A percentile compares a stretch with the other conserved stretches of the same genome.
Evolutionary conservation across 2,329 filamentous ascomycete genomes (phyloP).

Genomic region (Alternaria longipes): DNA sequence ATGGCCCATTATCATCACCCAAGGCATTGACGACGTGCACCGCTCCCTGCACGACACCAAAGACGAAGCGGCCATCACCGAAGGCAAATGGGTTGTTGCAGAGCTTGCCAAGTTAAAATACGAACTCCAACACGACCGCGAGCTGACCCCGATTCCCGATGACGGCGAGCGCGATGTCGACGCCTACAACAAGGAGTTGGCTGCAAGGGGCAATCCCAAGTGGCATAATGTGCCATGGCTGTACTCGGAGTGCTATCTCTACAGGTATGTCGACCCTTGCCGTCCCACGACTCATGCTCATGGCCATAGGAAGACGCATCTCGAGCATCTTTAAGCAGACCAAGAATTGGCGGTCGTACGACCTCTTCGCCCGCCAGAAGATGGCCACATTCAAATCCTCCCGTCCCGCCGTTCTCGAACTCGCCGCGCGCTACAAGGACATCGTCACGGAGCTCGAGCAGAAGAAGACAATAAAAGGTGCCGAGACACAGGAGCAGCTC

Average conservation of each 20-base stretch:
- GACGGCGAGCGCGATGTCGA: slow-evolving; percentile 80
- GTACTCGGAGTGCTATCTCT: slow-evolving; percentile 93
- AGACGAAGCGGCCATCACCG: slow-evolving; percentile 71
- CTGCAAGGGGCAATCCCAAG: slow-evolving; percentile 73
- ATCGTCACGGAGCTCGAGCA: slow-evolving; percentile 72
- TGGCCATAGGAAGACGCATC: slow-evolving; percentile 70
- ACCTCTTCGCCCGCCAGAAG: slow-evolving; percentile 90
- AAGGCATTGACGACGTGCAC: slow-evolving; percentile 94
- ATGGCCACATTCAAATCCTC: slow-evolving; percentile 92
- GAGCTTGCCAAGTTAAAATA: slow-evolving; percentile 87
- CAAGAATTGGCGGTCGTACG: slow-evolving; percentile 86
- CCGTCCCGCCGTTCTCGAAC: slow-evolving; percentile 82
- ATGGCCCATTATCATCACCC: slow-evolving; percentile 94
- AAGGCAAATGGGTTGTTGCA: slow-evolving; percentile 87
- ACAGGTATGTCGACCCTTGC: slow-evolving; percentile 64
- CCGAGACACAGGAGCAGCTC: slow-evolving; percentile 61
- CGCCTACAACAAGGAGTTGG: slow-evolving; percentile 86
- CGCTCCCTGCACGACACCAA: slow-evolving; percentile 69
- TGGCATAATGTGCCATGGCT: slow-evolving; percentile 93
- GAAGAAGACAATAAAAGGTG: slow-evolving; percentile 56
- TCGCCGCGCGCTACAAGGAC: slow-evolving; percentile 80
- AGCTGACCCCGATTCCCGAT: slow-evolving; percentile 77
- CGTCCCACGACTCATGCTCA: slow-evolving; percentile 4
- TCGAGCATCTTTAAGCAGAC: slow-evolving; percentile 79
- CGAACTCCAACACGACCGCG: slow-evolving; percentile 88